These are phyloP conservation scores for Lycium barbarum DNA, from an alignment of 257 asterid species.

Conservation along the genomic window DNA sequence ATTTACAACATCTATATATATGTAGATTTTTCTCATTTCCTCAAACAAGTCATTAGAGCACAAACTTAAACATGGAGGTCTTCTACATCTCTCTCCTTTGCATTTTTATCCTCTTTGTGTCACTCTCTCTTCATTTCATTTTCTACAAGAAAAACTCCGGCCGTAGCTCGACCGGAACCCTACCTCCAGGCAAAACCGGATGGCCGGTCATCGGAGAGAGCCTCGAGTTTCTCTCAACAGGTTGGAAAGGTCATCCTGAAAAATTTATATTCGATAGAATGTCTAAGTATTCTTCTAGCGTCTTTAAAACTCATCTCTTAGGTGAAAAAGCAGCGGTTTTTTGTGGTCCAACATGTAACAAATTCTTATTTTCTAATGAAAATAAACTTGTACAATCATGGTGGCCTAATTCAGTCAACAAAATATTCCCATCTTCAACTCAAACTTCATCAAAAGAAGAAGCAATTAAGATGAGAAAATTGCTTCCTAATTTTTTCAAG, in stretches of 20 bases:
- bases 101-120: slow-evolving; percentile 45
- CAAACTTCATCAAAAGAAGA: slow-evolving; percentile 62
- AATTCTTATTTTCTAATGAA: slow-evolving; percentile 62
- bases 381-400: slow-evolving; percentile 63
- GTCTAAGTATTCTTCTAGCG: slow-evolving; percentile 44
- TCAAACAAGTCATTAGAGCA: not conserved
- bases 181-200: slow-evolving; percentile 60
- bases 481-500: slow-evolving; percentile 62
- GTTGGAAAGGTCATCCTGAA: slow-evolving; percentile 66
- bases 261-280: slow-evolving; percentile 58
- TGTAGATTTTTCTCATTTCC: not conserved
- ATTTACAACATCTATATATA: not conserved
- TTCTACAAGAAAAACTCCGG: slow-evolving; percentile 52
- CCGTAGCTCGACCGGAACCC: slow-evolving; percentile 9
- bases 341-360: slow-evolving; percentile 52
- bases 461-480: slow-evolving; percentile 60
- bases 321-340: slow-evolving; percentile 51
- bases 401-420: slow-evolving; percentile 63
- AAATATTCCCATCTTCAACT: slow-evolving; percentile 53
- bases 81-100: slow-evolving; percentile 57
- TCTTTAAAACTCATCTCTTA: slow-evolving; percentile 51
- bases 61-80: slow-evolving; percentile 49
- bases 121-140: slow-evolving; percentile 58
- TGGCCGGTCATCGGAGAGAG: slow-evolving; percentile 65
- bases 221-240: slow-evolving; percentile 58